A percentile compares a stretch with the other conserved stretches of the same genome.
Conservation (phyloP, 768 basidiomycete species). For the Leccinellum albellum region DNA sequence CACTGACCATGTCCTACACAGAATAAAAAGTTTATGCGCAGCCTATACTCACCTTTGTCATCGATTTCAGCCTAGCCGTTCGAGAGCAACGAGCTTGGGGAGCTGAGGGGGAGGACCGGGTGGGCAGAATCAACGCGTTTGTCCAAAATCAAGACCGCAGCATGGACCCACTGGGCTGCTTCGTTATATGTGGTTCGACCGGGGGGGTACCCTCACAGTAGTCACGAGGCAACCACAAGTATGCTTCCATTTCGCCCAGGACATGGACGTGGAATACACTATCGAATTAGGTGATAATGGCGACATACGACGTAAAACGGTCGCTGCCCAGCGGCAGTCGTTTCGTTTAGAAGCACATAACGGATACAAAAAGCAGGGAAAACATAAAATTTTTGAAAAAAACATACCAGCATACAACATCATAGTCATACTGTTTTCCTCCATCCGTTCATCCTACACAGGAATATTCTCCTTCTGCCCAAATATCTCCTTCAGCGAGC, state of each 20-base stretch:
- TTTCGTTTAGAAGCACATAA: not conserved
- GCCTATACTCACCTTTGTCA: not conserved
- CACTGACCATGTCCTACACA: not conserved
- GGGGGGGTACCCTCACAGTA: slow-evolving; percentile 17
- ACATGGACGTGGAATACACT: not conserved
- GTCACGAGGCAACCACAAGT: not conserved
- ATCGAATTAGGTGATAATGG: not conserved
- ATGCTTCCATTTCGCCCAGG: not conserved
- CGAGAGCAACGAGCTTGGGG: not conserved
- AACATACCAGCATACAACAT: slow-evolving; percentile 6
- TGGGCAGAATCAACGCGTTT: not conserved
- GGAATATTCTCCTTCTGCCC: slow-evolving; percentile 29
- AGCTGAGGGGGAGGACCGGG: not conserved
- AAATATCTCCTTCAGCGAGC: slow-evolving; percentile 25
- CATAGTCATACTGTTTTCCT: not conserved
- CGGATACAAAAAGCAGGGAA: not conserved
- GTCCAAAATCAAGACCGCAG: not conserved
- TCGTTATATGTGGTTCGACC: slow-evolving; percentile 2
- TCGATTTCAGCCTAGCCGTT: not conserved
- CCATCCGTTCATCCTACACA: slow-evolving; percentile 5
- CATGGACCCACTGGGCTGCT: not conserved
- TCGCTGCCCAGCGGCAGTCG: not conserved
- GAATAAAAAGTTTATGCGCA: not conserved
- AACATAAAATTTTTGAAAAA: not conserved
- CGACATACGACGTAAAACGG: not conserved